These are phyloP conservation scores for Chondrus crispus DNA, from an alignment of 23 red algal genomes.

Conservation along the genomic window DNA sequence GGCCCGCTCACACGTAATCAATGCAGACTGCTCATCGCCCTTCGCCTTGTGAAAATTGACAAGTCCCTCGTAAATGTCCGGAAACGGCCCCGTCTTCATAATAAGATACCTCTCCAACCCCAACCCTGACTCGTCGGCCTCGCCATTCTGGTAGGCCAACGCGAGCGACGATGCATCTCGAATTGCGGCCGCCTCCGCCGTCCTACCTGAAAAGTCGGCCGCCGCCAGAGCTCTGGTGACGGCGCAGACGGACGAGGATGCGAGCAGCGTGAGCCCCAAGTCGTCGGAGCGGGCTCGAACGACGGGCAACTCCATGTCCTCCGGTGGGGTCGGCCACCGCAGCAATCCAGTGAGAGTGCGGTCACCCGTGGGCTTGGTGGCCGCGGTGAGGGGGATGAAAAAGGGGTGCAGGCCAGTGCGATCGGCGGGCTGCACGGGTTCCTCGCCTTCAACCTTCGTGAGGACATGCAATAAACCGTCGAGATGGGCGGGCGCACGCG, in stretches of 20 bases:
- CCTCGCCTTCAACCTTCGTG: neutral
- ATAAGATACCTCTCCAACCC: slow-evolving; percentile 77
- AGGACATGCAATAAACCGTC: slow-evolving; percentile 59
- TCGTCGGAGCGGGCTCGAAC: slow-evolving; percentile 25
- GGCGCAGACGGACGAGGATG: slow-evolving; percentile 19
- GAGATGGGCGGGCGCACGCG: slow-evolving; percentile 33
- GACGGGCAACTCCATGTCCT: slow-evolving; percentile 69
- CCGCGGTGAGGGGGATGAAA: slow-evolving; percentile 61
- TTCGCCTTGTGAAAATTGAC: slow-evolving; percentile 55
- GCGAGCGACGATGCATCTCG: slow-evolving; percentile 20
- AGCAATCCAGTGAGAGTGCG: slow-evolving; percentile 53
- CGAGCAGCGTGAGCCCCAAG: slow-evolving; percentile 40
- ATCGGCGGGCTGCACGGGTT: neutral
- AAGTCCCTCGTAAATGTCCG: slow-evolving; percentile 78
- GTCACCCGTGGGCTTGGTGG: neutral
- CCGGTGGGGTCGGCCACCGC: slow-evolving; percentile 89
- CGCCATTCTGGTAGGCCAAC: slow-evolving; percentile 63
- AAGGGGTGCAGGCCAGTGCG: slow-evolving; percentile 77
- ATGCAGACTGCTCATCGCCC: slow-evolving; percentile 46
- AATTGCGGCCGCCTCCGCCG: neutral
- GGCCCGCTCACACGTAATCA: slow-evolving; percentile 76
- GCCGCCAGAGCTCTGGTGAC: slow-evolving; percentile 46
- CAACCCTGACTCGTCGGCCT: slow-evolving; percentile 58
- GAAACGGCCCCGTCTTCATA: slow-evolving; percentile 78
- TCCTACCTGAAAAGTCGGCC: slow-evolving; percentile 30